Evolutionary conservation across 495 filamentous ascomycete species (phyloP).

Genomic region (Aspergillus funiculosus): DNA sequence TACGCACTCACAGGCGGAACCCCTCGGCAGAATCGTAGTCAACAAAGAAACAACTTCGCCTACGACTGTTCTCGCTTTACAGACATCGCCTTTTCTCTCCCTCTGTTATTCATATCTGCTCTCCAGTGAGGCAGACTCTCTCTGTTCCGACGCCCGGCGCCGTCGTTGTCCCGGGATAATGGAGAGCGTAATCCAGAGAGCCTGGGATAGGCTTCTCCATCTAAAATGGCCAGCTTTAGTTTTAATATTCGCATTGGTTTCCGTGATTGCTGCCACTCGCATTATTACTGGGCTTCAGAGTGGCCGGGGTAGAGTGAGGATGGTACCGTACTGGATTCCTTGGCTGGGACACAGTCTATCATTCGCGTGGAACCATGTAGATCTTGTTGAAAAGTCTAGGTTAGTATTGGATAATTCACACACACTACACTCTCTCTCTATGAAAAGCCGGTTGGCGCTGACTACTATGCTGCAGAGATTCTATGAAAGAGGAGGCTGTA

Average conservation of each 20-base stretch:
- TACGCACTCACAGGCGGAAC: too few relatives aligned
- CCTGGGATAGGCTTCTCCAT: background rate
- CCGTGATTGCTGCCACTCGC: conserved; percentile 34
- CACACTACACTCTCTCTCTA: too few relatives aligned
- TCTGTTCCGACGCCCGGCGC: too few relatives aligned
- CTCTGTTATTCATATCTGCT: too few relatives aligned
- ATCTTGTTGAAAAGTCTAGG: conserved; percentile 37
- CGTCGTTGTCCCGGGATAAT: too few relatives aligned
- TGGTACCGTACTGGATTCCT: conserved; percentile 56
- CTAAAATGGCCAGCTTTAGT: background rate
- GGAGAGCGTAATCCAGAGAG: background rate
- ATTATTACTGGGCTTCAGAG: conserved; percentile 35
- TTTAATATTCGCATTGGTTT: too few relatives aligned
- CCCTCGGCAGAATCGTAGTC: too few relatives aligned
- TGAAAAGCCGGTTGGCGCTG: background rate
- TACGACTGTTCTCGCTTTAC: too few relatives aligned
- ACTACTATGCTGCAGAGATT: conserved; percentile 30
- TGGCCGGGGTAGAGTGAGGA: conserved; percentile 21
- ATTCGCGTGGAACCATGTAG: conserved; percentile 41
- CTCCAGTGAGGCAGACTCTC: too few relatives aligned
- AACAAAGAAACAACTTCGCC: too few relatives aligned
- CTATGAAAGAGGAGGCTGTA: conserved; percentile 40
- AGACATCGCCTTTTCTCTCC: too few relatives aligned
- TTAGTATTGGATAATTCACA: conserved; percentile 24
- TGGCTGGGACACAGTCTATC: conserved; percentile 49